A percentile compares a stretch with the other conserved stretches of the same genome.
Conservation (phyloP, 139 green algal genomes). For the Trebouxia sp. region DNA sequence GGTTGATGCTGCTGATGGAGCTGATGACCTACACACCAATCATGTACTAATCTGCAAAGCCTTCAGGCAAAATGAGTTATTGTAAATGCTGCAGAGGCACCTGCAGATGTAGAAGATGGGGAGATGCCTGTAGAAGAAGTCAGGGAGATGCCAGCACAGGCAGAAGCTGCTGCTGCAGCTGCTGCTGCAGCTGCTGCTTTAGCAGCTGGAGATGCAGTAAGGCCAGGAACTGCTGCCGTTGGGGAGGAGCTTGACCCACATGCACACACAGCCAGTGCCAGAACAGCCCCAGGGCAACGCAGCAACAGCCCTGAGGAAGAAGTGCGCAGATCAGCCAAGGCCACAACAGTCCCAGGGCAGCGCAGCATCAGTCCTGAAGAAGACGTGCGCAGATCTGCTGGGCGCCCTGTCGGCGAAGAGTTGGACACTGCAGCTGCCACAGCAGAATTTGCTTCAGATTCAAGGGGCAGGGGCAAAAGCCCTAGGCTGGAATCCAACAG, state of each 20-base stretch:
- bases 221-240: not conserved
- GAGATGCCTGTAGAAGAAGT: not conserved
- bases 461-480: not conserved
- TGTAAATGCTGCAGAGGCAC: too few relatives aligned
- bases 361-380: not conserved
- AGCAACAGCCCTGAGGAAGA: too few relatives aligned
- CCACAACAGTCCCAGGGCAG: not conserved
- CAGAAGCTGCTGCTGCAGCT: too few relatives aligned
- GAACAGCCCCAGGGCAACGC: not conserved
- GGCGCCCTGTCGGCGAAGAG: not conserved
- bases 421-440: not conserved
- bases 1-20: too few relatives aligned
- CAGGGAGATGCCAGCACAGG: too few relatives aligned
- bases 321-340: too few relatives aligned
- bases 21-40: too few relatives aligned
- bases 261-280: not conserved
- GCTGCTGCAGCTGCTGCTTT: too few relatives aligned
- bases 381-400: not conserved
- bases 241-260: not conserved
- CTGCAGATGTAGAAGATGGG: constrained; percentile 12
- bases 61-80: too few relatives aligned
- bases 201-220: not conserved
- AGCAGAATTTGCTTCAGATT: not conserved
- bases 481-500: not conserved
- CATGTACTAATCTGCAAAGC: too few relatives aligned